Conservation (phyloP, 306 rosid genomes). For the Betula pendula region DNA sequence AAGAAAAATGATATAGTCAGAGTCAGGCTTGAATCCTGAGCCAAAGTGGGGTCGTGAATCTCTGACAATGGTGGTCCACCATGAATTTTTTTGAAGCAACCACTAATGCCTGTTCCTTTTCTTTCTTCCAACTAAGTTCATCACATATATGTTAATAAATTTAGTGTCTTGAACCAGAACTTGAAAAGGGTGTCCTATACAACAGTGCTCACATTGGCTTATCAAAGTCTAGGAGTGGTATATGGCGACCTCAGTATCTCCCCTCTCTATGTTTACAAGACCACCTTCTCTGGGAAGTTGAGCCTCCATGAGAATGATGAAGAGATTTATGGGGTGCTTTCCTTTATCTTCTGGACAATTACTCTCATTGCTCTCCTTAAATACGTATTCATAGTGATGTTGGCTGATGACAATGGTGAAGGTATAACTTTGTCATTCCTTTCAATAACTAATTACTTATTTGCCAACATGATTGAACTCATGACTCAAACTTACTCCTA, state of each 20-base stretch:
- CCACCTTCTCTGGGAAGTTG: conserved; percentile 74
- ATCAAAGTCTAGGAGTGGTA: conserved; percentile 86
- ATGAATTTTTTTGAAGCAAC: not conserved
- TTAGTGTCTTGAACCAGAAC: conserved; percentile 45
- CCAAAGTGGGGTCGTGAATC: not conserved
- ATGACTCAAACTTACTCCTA: not conserved
- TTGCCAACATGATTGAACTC: not conserved
- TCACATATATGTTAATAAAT: not conserved
- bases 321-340: conserved; percentile 74
- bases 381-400: conserved; percentile 71
- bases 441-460: not conserved
- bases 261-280: conserved; percentile 83
- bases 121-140: not conserved
- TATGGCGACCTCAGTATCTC: conserved; percentile 87
- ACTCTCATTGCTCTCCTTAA: conserved; percentile 76
- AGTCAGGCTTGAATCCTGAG: not conserved
- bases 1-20: not conserved
- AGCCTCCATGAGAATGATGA: conserved; percentile 70
- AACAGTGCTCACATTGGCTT: conserved; percentile 61
- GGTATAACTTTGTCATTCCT: conserved; percentile 41
- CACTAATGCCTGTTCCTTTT: not conserved
- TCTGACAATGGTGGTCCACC: not conserved
- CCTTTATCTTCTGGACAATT: conserved; percentile 80
- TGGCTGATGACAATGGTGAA: conserved; percentile 83
- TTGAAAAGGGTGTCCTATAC: conserved; percentile 51